Base-by-base conservation (phyloP, 805 yeast species). In the Wickerhamiella domercqiae region DNA sequence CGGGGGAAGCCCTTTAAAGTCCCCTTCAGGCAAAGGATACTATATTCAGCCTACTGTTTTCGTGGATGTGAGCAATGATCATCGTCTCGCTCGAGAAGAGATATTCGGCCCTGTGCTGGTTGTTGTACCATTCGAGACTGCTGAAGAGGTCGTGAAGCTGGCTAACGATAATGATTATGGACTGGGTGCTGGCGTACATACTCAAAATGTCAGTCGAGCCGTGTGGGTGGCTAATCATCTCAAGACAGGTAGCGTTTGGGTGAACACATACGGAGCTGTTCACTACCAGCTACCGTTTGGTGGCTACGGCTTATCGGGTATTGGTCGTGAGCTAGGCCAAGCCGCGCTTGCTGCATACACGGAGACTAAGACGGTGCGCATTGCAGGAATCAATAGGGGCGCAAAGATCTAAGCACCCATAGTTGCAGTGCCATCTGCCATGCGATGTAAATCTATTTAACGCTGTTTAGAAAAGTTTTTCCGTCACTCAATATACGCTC, bases 101-200 rank as follows among this genome's bases (percentile, higher is more conserved):
- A 80, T 82, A 40, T 82, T 82, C 56, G 94, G 94, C 15, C 94
- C 94, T n/a, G 94, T 82, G 24, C 82, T 76, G 19, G 65, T 73
- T 5, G 64, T 78, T 26, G 71, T 76, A 40, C 71, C 70, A 56
- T 82, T 82, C 60, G 53, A 61, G 28, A 62, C 73, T 21, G 78
- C 73, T 46, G 77, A 71, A 35, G 86, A 81, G 45, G 93, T 72
- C 4, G 45, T 82, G 19, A 61, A 56, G 43, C 66, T 65, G 42
- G 93, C 93, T 47, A 82, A 82, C 56, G 71, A 70, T 48, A 67
- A 83, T 7, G 67, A 66, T 37, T 82, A 80, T 53, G 94, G 94
- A 4, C 69, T 82, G 39, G 93, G 84, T 7, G 81, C 86, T 3
- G 77, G 86, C 53, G 70, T 82, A 7, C 82, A 81, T 65, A 72